Percentiles rank a stretch among this genome's conserved stretches.
phyloP scores from a whole-genome alignment of 2,329 filamentous ascomycete genomes.

The Calonectria hongkongensis region DNA sequence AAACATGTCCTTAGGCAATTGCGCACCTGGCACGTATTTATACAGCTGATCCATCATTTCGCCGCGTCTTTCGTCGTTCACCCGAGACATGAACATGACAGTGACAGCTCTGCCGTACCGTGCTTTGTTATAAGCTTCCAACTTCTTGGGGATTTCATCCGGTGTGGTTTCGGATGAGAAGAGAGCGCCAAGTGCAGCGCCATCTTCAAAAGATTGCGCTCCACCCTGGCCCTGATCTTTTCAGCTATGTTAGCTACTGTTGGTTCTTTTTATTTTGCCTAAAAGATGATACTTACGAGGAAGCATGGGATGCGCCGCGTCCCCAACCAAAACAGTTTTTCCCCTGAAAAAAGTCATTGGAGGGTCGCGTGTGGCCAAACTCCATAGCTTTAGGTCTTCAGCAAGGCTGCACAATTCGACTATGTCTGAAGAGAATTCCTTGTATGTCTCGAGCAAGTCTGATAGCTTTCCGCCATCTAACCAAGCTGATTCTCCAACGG shows the following conservation, averaged over 20 bases:
- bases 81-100: conserved; percentile 23
- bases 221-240: conserved; percentile 42
- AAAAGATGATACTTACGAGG: conserved; percentile 16
- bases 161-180: conserved; percentile 19
- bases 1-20: conserved; percentile 17
- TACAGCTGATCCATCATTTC: conserved; percentile 29
- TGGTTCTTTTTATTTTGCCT: background rate
- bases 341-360: conserved; percentile 1
- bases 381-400: conserved; percentile 28
- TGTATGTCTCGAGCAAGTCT: conserved; percentile 3
- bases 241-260: background rate
- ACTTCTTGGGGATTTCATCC: conserved; percentile 10
- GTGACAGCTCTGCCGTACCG: conserved; percentile 27
- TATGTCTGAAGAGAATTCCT: conserved; percentile 10
- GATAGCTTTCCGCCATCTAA: conserved; percentile 5
- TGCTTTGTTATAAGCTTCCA: conserved; percentile 33
- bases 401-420: conserved; percentile 27
- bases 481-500: conserved; percentile 16
- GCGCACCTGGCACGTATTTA: conserved; percentile 3
- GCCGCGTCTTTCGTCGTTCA: conserved; percentile 19
- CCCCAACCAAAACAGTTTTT: conserved; percentile 28
- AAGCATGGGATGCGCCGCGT: conserved; percentile 43
- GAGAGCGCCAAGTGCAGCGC: conserved; percentile 31
- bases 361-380: conserved; percentile 22
- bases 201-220: conserved; percentile 39